These are phyloP conservation scores for Macadamia integrifolia DNA, from an alignment of 164 flowering plant species.

Conservation along the genomic window DNA sequence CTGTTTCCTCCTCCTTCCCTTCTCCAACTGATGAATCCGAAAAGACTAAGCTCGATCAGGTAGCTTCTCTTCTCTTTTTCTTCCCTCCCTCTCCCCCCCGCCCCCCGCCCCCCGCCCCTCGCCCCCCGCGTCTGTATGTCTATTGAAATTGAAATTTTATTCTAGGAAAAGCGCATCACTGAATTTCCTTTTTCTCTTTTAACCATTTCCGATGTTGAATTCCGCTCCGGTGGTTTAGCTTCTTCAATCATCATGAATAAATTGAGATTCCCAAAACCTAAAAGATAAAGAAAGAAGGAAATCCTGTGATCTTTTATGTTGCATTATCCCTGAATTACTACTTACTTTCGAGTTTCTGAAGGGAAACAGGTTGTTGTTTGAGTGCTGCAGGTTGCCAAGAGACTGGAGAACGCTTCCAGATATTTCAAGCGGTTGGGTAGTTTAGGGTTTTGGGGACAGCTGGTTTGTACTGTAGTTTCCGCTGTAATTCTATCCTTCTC, in stretches of 20 bases:
- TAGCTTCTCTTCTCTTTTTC: constrained; percentile 6
- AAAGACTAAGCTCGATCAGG: constrained; percentile 82
- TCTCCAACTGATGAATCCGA: constrained; percentile 56
- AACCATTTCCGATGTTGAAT: no score
- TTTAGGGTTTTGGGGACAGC: constrained; percentile 95
- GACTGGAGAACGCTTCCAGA: constrained; percentile 78
- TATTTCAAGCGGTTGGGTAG: constrained; percentile 82
- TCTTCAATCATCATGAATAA: no score
- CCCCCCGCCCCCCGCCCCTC: no score
- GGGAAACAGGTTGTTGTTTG: constrained; percentile 1
- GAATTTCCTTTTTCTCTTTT: background rate
- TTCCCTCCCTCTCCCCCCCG: no score
- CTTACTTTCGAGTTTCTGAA: no score
- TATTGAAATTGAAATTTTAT: background rate
- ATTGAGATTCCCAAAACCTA: no score
- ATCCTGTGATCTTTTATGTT: no score
- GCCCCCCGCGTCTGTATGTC: background rate
- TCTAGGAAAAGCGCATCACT: no score
- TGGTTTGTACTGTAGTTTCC: constrained; percentile 73
- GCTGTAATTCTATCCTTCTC: constrained; percentile 96
- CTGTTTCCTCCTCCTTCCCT: constrained; percentile 25
- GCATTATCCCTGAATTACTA: no score
- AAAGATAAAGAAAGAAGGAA: no score
- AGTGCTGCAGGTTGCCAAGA: constrained; percentile 67
- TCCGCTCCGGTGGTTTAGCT: no score